Base-by-base conservation (phyloP, 2,329 filamentous ascomycete species). In the Colletotrichum sp. region DNA sequence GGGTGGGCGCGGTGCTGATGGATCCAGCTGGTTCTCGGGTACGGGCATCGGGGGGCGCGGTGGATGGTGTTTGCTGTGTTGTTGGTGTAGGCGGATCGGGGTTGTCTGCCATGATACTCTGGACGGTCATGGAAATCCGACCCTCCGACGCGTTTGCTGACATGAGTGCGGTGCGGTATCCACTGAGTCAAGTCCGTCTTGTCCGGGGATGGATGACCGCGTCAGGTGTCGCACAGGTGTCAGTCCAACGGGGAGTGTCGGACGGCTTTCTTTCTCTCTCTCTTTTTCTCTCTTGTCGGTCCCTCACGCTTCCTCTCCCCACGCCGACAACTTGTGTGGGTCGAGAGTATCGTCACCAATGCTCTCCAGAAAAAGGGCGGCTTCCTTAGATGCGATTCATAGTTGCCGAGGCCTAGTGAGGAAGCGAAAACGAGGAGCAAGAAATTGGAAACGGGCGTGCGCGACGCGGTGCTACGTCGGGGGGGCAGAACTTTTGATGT, bases 121-220 rank as follows among this genome's bases (percentile, higher is more conserved):
- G 60, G 39, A 71, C 32, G 39, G 60, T 63, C 57, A 69, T 60
- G 18, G 28, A 69, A 52, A 69, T 74, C 74, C 74, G 74, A 76
- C 65, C 49, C 64, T 69, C 74, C 70, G 74, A 65, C 13, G 65
- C n/a, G 28, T 59, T 60, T 69, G 74, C 32, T 49, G 74, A 60
- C 57, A 63, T 70, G 36, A 24, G 24, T 28, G 30, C 28, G n/a
- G 34, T 69, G 30, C 28, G n/a, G 57, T 69, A 57, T 65, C 71
- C 70, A 74, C 74, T 30, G 74, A 60, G 24, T 69, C 71, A 69
- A 76, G 70, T 74, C 74, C 74, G 70, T 28, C 55, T 57, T 69
- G 57, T 74, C 74, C 74, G 70, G 64, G 55, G 59, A 21, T 44
- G 39, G 18, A n/a, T 30, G 59, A 26, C 59, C 28, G 59, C 28